Base-by-base conservation (phyloP, 306 rosid species). In the Notholithocarpus densiflorus region DNA sequence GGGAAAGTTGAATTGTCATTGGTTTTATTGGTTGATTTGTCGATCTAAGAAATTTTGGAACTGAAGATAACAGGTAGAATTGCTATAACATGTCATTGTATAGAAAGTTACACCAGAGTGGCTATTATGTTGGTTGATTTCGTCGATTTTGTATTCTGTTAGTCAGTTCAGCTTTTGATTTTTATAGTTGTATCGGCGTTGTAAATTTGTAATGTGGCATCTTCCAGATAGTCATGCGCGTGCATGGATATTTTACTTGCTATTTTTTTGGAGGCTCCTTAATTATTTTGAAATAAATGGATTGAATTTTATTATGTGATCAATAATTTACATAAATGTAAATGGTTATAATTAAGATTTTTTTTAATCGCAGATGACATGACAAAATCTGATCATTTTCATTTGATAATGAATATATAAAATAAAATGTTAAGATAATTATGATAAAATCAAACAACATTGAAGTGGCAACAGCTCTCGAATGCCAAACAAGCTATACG, bases 91-190 rank as follows among this genome's bases (percentile, higher is more conserved):
- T 82, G 84, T 77, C 73, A 77, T 75, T 84, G 90, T 84, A 85
- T 80, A 82, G 88, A 19, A 80, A 64, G 77, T 62, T 79, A 77
- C 77, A 87, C 75, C 72, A 73, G 80, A 51, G 66, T 79, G 83
- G 81, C 59, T 73, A 56, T 76, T 83, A 27, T 71, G 23, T 60
- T 20, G 72, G 24, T 75, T 23, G 37, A 24, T 48, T 26, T 60
- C 27, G 6, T 11, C n/a, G 24, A 56, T 74, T 59, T 59, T 59
- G 65, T 23, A 23, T 23, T 26, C 65, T 23, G 0, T 1, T 2
- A 11, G 17, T 21, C 3, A 11, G 65, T 23, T 3, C 24, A 59
- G 65, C 26, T 23, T 11, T 23, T 13, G 65, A 59, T 59, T 23
- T 59, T 48, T 48, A 48, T 48, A 13, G 53, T 48, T 59, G 31